Evolutionary conservation across 805 yeast species (phyloP).

Genomic region (Saccharomycopsis amapae): DNA sequence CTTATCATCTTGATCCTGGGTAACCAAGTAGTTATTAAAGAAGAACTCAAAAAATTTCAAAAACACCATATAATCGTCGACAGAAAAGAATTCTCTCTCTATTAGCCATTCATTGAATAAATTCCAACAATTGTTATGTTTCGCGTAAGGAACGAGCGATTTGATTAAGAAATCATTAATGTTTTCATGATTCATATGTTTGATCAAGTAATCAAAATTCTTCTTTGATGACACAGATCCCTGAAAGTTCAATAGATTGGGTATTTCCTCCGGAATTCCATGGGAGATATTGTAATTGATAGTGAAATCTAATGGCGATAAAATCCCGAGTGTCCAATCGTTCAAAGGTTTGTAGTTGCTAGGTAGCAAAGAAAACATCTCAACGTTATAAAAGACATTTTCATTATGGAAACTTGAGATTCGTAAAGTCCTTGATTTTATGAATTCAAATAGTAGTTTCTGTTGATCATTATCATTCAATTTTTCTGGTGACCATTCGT

Average conservation of each 20-base stretch:
- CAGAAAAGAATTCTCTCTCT: slow-evolving; percentile 1
- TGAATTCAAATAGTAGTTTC: slow-evolving; percentile 11
- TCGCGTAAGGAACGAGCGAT: slow-evolving; percentile 13
- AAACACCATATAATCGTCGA: slow-evolving; percentile 11
- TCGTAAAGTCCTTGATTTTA: slow-evolving; percentile 19
- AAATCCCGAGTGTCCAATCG: slow-evolving; percentile 10
- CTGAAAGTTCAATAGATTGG: slow-evolving; percentile 12
- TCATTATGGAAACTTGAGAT: slow-evolving; percentile 16
- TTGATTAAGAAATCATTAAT: slow-evolving; percentile 11
- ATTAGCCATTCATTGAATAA: slow-evolving; percentile 17
- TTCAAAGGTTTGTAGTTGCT: not conserved
- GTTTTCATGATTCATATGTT: slow-evolving; percentile 8
- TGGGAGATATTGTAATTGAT: slow-evolving; percentile 5
- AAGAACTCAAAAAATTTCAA: slow-evolving; percentile 17
- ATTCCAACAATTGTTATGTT: slow-evolving; percentile 16
- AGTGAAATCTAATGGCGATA: slow-evolving; percentile 13
- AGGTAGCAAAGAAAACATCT: slow-evolving; percentile 9
- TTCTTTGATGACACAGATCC: not conserved
- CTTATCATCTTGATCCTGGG: slow-evolving; percentile 10
- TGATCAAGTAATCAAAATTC: slow-evolving; percentile 10
- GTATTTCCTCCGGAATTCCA: slow-evolving; percentile 1
- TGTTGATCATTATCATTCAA: not conserved
- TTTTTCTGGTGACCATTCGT: slow-evolving; percentile 1
- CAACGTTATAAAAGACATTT: slow-evolving; percentile 15
- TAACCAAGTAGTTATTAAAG: slow-evolving; percentile 17